A percentile compares a stretch with the other conserved stretches of the same genome.
These are phyloP conservation scores for Medicago arabica DNA, from an alignment of 306 rosid species.

Conservation along the genomic window DNA sequence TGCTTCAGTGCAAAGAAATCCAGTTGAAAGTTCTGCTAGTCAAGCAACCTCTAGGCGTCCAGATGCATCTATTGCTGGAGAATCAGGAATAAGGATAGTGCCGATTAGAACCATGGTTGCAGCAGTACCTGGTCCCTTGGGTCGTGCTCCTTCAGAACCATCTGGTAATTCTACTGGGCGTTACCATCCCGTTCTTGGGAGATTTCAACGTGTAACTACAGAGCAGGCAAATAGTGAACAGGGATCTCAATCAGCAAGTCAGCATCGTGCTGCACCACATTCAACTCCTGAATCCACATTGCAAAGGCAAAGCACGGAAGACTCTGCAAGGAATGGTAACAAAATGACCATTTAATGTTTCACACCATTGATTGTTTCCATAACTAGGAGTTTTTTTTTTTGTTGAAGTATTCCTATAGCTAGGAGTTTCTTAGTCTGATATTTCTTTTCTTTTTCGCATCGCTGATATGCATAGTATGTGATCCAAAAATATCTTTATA, in stretches of 20 bases:
- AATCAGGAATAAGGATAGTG: constrained; percentile 75
- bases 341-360: constrained; percentile 17
- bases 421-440: constrained; percentile 31
- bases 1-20: constrained; percentile 66
- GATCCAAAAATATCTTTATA: constrained; percentile 3
- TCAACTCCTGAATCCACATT: constrained; percentile 49
- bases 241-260: constrained; percentile 65
- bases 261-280: constrained; percentile 52
- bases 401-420: too few species aligned
- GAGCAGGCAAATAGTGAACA: constrained; percentile 62
- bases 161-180: constrained; percentile 79
- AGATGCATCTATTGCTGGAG: constrained; percentile 64
- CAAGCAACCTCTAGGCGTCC: constrained; percentile 63
- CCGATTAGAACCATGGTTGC: constrained; percentile 93
- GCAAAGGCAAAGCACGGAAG: constrained; percentile 60
- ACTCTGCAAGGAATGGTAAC: constrained; percentile 78
- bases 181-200: constrained; percentile 87
- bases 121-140: constrained; percentile 70
- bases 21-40: constrained; percentile 63
- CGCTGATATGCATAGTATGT: constrained; percentile 23
- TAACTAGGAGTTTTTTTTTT: background rate
- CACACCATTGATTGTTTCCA: constrained; percentile 26
- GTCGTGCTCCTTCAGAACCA: constrained; percentile 69
- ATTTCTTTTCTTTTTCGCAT: constrained; percentile 8
- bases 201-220: constrained; percentile 72